Evolutionary conservation across 192 early-diverging fungal species (phyloP).

Genomic region (Backusella westeae): DNA sequence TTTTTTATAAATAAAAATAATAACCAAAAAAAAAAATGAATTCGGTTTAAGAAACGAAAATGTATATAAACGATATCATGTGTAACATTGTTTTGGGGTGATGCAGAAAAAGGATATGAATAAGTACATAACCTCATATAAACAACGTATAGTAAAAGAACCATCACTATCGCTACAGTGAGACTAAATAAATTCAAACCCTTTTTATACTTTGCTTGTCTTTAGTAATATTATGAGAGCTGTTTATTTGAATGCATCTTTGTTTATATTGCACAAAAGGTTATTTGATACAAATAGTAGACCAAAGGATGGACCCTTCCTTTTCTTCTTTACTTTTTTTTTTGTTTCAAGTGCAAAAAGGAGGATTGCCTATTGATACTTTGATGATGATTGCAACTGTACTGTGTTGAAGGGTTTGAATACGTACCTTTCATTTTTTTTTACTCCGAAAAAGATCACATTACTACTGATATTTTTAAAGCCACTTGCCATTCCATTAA

Average conservation of each 20-base stretch:
- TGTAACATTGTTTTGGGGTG: not conserved
- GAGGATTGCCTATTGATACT: not conserved
- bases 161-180: too few relatives aligned
- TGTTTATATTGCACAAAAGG: not conserved
- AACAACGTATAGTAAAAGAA: too few relatives aligned
- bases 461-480: not conserved
- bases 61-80: not conserved
- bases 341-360: not conserved
- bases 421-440: not conserved
- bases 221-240: too few relatives aligned
- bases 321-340: too few relatives aligned
- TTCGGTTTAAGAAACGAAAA: not conserved
- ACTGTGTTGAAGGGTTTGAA: not conserved
- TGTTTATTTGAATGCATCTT: not conserved
- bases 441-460: not conserved
- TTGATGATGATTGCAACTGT: not conserved
- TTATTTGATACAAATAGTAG: not conserved
- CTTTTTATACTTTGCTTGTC: too few relatives aligned
- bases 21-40: not conserved
- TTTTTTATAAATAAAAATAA: not conserved
- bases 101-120: not conserved
- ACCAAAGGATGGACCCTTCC: too few relatives aligned
- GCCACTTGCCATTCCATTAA: not conserved
- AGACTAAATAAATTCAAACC: too few relatives aligned
- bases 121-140: too few relatives aligned